phyloP scores from a whole-genome alignment of 257 asterid genomes.

The Rubia yunnanensis region DNA sequence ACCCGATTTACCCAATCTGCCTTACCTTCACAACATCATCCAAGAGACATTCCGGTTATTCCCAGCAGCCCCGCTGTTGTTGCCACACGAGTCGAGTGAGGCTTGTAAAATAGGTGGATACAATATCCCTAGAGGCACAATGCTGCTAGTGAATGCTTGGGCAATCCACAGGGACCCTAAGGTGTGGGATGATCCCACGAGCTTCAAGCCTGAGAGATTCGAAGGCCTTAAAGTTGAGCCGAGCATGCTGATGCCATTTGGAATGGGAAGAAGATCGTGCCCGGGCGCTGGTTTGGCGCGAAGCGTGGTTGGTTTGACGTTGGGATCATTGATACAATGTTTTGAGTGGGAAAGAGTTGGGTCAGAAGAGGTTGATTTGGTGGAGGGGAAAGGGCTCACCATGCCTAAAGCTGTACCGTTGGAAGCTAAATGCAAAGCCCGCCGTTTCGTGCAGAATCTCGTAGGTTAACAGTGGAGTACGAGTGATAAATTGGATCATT shows the following conservation, averaged over 20 bases:
- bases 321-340: background rate
- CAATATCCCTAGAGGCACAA: background rate
- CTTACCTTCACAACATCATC: background rate
- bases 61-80: background rate
- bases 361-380: slow-evolving; percentile 4
- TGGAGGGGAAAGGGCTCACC: background rate
- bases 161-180: background rate
- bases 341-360: slow-evolving; percentile 3
- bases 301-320: background rate
- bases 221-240: background rate
- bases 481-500: too few relatives aligned
- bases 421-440: background rate
- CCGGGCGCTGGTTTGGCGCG: background rate
- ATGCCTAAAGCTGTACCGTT: background rate
- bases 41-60: background rate
- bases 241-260: background rate
- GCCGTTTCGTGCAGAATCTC: background rate
- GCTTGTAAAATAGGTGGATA: background rate
- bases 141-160: background rate
- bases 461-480: background rate
- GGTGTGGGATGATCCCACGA: background rate
- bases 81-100: background rate
- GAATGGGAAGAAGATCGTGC: background rate
- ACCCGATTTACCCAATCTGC: background rate
- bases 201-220: background rate